These are phyloP conservation scores for Populus hybrid DNA, from an alignment of 441 rosid species.

Conservation along the genomic window DNA sequence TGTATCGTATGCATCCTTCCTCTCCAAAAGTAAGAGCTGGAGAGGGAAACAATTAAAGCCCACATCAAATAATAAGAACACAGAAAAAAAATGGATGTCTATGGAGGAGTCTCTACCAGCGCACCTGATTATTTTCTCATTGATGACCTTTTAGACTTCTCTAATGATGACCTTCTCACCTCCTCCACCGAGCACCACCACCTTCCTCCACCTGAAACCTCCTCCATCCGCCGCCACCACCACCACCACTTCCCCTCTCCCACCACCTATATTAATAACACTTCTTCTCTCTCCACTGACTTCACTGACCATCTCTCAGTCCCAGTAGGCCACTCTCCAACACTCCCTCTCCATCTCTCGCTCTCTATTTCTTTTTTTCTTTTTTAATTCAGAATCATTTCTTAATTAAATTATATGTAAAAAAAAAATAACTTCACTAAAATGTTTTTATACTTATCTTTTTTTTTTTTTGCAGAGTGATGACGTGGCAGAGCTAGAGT, in stretches of 20 bases:
- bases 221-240: not conserved
- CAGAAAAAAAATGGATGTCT: slow-evolving; percentile 47
- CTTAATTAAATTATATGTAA: not conserved
- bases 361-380: too few relatives aligned
- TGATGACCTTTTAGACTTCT: slow-evolving; percentile 29
- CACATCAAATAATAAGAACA: not conserved
- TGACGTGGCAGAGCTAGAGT: slow-evolving; percentile 91
- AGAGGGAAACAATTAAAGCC: not conserved
- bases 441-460: not conserved
- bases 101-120: slow-evolving; percentile 21
- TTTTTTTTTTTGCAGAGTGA: slow-evolving; percentile 47
- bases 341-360: not conserved
- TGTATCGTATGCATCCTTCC: not conserved
- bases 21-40: not conserved
- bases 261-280: slow-evolving; percentile 4
- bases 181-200: slow-evolving; percentile 20
- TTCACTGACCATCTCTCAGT: slow-evolving; percentile 55
- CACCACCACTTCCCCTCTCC: slow-evolving; percentile 7
- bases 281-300: slow-evolving; percentile 34
- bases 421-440: not conserved
- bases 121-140: slow-evolving; percentile 39
- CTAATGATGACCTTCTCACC: slow-evolving; percentile 20
- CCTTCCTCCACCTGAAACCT: not conserved
- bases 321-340: slow-evolving; percentile 34
- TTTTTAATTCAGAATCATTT: not conserved